Evolutionary conservation across 495 filamentous ascomycete genomes (phyloP), one percentile per base, ranked within the genome.

Genomic region (Apodospora peruviana): DNA sequence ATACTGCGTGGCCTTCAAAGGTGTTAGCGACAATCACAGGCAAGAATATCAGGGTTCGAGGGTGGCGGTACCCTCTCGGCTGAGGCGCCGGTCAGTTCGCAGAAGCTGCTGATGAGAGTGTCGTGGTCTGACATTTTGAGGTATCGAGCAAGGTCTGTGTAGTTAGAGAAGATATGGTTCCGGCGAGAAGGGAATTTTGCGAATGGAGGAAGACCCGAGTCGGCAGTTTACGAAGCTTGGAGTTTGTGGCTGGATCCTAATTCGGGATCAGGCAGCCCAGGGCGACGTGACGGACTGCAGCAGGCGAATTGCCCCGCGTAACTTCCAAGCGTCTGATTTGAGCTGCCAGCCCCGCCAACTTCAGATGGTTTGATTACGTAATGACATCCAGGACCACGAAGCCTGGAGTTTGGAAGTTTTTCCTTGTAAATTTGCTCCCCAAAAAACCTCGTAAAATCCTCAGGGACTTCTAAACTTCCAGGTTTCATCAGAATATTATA

Each of bases 51-150:
- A 16, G 12, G 7, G 10, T 5, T 24, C 10, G 11, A 12, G 14
- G 40, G 25, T 23, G 18, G 16, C 41, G 72, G 59, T 75, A 91
- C 90, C 63, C 84, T 76, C 34, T 82, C 68, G 4, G 84, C 64
- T 9, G 75, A 66, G 17, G 78, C 74, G 19, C 83, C 81, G 2
- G 90, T 91, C 58, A 95, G 72, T 43, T 71, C 71, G 63, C 81
- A 82, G 67, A 96, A 90, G 64, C 85, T 73, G 55, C 78, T 76
- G 51, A 93, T 82, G 48, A 87, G 67, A 55, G 77, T 75, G 64
- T 91, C 84, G 48, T 82, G 82, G 56, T 84, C 76, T 25, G 71
- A 70, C 68, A 81, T 79, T 3, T 32, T 53, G 19, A 27, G 29
- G 10, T 20, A 21, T 5, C 18, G 42, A 5, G 39, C 3, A 5